Percentiles rank a stretch among this genome's conserved stretches.
Evolutionary conservation across 306 rosid genomes (phyloP).

Genomic region (Biancaea sappan): DNA sequence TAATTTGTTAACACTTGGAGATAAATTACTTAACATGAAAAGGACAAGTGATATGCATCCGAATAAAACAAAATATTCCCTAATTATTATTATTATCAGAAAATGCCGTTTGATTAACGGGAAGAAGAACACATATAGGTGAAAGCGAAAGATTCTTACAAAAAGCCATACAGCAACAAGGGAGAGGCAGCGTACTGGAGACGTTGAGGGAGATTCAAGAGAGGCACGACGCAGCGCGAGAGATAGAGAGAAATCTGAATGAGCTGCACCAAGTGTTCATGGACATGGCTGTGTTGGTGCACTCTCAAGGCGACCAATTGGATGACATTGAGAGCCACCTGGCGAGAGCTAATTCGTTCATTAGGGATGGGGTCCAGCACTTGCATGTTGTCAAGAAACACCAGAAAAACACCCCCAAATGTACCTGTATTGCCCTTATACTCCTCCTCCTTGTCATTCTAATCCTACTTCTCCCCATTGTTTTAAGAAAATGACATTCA

Average conservation of each 20-base stretch:
- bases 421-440: constrained; percentile 56
- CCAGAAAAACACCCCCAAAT: constrained; percentile 70
- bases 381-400: constrained; percentile 50
- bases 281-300: constrained; percentile 92
- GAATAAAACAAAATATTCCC: no score
- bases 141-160: constrained; percentile 88
- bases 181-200: constrained; percentile 69
- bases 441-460: constrained; percentile 52
- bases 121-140: no score
- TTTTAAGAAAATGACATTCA: constrained; percentile 24
- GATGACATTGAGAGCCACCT: constrained; percentile 86
- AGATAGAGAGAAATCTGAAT: constrained; percentile 75
- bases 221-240: constrained; percentile 79
- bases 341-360: constrained; percentile 69
- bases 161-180: constrained; percentile 85
- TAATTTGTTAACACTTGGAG: no score
- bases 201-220: constrained; percentile 86
- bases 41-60: no score
- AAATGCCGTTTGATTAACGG: no score
- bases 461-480: constrained; percentile 54
- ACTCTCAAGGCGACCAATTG: constrained; percentile 75
- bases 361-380: constrained; percentile 57
- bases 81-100: no score
- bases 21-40: no score
- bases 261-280: constrained; percentile 90